Conservation (phyloP, 2,329 filamentous ascomycete species). For the Aspergillus tubingensis region DNA sequence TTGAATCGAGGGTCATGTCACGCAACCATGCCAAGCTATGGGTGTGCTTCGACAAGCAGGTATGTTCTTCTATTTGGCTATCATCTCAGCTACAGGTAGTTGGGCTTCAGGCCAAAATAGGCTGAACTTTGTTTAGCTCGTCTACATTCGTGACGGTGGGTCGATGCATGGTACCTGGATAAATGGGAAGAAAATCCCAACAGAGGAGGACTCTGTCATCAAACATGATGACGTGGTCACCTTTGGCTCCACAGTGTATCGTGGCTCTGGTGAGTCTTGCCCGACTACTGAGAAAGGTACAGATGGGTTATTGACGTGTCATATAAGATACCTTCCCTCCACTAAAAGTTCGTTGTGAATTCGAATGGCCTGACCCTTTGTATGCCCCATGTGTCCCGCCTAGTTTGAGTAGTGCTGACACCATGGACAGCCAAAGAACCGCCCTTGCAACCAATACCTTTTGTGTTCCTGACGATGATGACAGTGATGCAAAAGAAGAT, state of each 20-base stretch:
- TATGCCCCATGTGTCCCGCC: slow-evolving; percentile 11
- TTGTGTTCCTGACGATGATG: slow-evolving; percentile 44
- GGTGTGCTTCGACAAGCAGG: slow-evolving; percentile 30
- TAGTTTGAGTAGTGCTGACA: slow-evolving; percentile 12
- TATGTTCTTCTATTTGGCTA: slow-evolving; percentile 14
- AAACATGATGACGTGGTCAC: slow-evolving; percentile 38
- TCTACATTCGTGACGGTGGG: slow-evolving; percentile 56
- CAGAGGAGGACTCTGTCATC: slow-evolving; percentile 43
- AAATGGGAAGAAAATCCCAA: slow-evolving; percentile 48
- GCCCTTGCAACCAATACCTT: slow-evolving; percentile 40
- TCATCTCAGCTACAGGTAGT: no score
- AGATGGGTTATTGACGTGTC: neutral
- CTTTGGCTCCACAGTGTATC: slow-evolving; percentile 54
- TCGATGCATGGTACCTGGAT: slow-evolving; percentile 66
- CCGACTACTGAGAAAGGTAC: neutral
- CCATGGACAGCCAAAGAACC: slow-evolving; percentile 10
- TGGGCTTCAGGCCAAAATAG: neutral
- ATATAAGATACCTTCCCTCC: slow-evolving; percentile 40
- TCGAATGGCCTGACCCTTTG: slow-evolving; percentile 31
- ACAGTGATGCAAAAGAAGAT: slow-evolving; percentile 29
- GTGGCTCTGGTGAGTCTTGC: slow-evolving; percentile 45
- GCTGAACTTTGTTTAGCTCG: slow-evolving; percentile 26
- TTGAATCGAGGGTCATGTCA: slow-evolving; percentile 52
- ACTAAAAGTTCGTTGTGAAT: slow-evolving; percentile 33
- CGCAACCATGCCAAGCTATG: slow-evolving; percentile 46